phyloP scores from a whole-genome alignment of 192 early-diverging fungal species.

The Kappamyces sp. region DNA sequence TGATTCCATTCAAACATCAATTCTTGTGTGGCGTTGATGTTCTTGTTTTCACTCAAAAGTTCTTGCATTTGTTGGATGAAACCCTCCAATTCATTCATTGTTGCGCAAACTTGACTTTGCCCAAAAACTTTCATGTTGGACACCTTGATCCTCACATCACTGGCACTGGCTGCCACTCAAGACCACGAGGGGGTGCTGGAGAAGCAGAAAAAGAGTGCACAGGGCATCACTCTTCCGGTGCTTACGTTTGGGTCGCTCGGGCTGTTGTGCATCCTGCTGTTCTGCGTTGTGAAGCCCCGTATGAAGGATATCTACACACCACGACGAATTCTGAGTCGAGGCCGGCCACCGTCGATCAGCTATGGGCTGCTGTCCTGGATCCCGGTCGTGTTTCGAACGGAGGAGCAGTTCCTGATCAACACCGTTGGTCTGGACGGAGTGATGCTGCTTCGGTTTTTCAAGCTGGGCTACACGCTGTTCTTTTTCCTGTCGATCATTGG shows the following conservation, averaged over 20 bases:
- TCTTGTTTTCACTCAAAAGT: too few species aligned
- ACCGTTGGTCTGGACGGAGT: conserved; percentile 48
- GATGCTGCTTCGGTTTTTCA: conserved; percentile 46
- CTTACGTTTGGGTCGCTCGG: conserved; percentile 38
- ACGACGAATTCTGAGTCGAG: conserved; percentile 30
- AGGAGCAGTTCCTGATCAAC: conserved; percentile 31
- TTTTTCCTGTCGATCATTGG: conserved; percentile 35
- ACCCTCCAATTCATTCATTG: too few species aligned
- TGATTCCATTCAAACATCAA: too few species aligned
- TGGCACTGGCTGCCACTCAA: too few species aligned
- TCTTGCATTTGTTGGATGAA: too few species aligned
- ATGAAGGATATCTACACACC: conserved; percentile 47
- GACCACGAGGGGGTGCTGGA: too few species aligned
- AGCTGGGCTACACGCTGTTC: conserved; percentile 37
- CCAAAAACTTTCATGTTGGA: too few species aligned
- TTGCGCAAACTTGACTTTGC: too few species aligned
- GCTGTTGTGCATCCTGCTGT: conserved; percentile 31
- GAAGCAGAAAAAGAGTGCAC: conserved; percentile 13
- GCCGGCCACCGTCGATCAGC: conserved; percentile 37
- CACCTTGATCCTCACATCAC: too few species aligned
- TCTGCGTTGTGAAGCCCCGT: conserved; percentile 41
- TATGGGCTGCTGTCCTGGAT: conserved; percentile 34
- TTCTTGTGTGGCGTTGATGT: too few species aligned
- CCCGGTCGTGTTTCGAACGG: conserved; percentile 21
- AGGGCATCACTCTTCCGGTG: conserved; percentile 25